Evolutionary conservation across 306 rosid species (phyloP).

Genomic region (Fragaria iinumae): DNA sequence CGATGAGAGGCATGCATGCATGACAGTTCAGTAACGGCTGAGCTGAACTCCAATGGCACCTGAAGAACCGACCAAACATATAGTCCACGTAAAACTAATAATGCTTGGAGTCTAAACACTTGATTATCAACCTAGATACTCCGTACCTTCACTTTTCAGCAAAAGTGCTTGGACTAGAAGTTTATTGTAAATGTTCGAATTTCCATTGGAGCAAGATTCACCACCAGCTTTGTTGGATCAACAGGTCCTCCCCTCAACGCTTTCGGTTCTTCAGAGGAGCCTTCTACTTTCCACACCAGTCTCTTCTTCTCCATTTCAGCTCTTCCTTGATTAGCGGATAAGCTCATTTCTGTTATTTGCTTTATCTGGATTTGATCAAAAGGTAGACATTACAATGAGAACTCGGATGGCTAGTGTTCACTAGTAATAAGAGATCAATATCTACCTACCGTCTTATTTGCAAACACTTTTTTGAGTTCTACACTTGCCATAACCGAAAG

Average conservation of each 20-base stretch:
- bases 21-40: background rate
- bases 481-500: constrained; percentile 57
- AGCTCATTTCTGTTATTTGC: constrained; percentile 53
- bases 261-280: constrained; percentile 31
- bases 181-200: constrained; percentile 53
- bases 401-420: background rate
- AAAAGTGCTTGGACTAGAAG: constrained; percentile 16
- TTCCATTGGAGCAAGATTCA: constrained; percentile 69
- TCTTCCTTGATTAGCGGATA: constrained; percentile 78
- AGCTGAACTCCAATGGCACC: background rate
- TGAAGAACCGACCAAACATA: background rate
- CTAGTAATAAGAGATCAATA: constrained; percentile 1
- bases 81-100: background rate
- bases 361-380: constrained; percentile 42
- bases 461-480: constrained; percentile 60
- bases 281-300: constrained; percentile 65
- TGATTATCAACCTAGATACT: background rate
- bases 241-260: constrained; percentile 57
- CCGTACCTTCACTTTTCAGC: background rate
- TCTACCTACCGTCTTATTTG: constrained; percentile 51
- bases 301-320: constrained; percentile 72
- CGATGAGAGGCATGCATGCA: background rate
- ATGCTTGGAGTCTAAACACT: background rate
- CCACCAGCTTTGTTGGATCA: constrained; percentile 53
- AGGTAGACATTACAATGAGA: background rate